Base-by-base conservation (phyloP, 768 basidiomycete species). In the Russula sp. region DNA sequence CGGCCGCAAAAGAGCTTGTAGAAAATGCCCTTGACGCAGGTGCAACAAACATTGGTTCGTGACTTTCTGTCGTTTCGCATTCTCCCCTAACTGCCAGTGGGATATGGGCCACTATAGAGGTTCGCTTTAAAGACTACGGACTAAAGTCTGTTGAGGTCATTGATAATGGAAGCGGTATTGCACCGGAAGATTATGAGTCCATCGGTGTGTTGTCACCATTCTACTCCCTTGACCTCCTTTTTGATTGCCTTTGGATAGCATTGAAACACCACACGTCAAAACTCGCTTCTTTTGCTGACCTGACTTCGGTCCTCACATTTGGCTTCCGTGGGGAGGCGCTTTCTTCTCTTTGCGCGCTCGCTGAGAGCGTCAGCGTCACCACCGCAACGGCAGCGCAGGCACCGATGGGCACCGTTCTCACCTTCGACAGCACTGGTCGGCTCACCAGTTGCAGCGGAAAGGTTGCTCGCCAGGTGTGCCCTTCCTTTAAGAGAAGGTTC, bases 321-420 rank as follows among this genome's bases (percentile, higher is more conserved):
- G 96, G 96, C 0, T 99, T 98, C 71, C 83, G 97, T 42, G 97
- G 97, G 16, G 97, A 99, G 75, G 97, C 97, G 0, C 78, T 99
- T 0, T 93, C 94, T 7, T 94, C 96, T 3, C 79, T 99, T 0
- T 99, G 95, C 70, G 91, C 91, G 1, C 75, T 97, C 0, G 82
- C 85, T 55, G 86, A 89, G 58, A 74, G 77, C 3, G 82, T 98
- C 11, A 78, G 76, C 0, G 79, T 98, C 53, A 80, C 81, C 1
- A 98, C 96, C 0, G 81, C 90, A 3, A 94, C 91, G 0, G 77
- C 79, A 20, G 73, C 77, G 8, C 85, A 84, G 3, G 82, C 87
- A 0, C 94, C 94, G 0, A 84, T 89, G 77, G 97, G 94, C 2
- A 84, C 86, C 5, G 75, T 82, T 22, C 77, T 99, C n/a, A 83